Conservation (phyloP, 2,329 filamentous ascomycete species). For the Aspergillus hiratsukae region DNA sequence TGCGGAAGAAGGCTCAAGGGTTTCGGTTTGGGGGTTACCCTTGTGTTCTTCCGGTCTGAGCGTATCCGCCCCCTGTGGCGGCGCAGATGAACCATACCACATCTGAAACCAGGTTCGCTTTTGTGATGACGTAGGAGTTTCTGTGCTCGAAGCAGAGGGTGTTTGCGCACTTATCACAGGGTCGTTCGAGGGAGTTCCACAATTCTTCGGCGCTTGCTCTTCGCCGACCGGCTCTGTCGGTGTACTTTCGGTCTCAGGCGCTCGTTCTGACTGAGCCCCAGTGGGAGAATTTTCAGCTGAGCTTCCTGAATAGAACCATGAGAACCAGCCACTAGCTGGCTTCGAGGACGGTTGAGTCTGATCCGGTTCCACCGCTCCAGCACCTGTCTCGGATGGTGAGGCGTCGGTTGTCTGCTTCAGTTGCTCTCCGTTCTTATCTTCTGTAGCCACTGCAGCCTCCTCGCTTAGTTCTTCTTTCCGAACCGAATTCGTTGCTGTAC, state of each 20-base stretch:
- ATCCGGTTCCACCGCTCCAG: constrained; percentile 3
- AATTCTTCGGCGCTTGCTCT: constrained; percentile 12
- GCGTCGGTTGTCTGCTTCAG: constrained; percentile 10
- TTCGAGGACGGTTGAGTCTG: constrained; percentile 11
- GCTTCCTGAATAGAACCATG: constrained; percentile 33
- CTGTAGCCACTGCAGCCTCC: constrained; percentile 9
- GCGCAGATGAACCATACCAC: constrained; percentile 33
- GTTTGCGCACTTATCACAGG: constrained; percentile 9
- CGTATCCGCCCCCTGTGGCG: constrained; percentile 15
- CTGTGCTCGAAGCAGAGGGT: constrained; percentile 7
- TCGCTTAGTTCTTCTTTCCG: constrained; percentile 18
- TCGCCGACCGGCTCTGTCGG: constrained; percentile 7
- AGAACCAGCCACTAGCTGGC: constrained; percentile 31
- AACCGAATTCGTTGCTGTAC: constrained; percentile 8
- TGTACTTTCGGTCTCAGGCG: not conserved
- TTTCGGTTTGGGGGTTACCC: not conserved
- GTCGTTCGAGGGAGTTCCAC: constrained; percentile 2
- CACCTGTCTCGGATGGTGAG: constrained; percentile 9
- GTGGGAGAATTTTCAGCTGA: constrained; percentile 7
- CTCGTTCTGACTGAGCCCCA: constrained; percentile 11
- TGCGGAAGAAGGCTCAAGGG: constrained; percentile 6
- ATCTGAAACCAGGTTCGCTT: constrained; percentile 45
- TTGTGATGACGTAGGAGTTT: constrained; percentile 19
- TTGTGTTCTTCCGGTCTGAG: not conserved
- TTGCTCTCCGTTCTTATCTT: constrained; percentile 17